These are phyloP conservation scores for Beauveria caledonica DNA, from an alignment of 2,329 filamentous ascomycete genomes.

Conservation along the genomic window DNA sequence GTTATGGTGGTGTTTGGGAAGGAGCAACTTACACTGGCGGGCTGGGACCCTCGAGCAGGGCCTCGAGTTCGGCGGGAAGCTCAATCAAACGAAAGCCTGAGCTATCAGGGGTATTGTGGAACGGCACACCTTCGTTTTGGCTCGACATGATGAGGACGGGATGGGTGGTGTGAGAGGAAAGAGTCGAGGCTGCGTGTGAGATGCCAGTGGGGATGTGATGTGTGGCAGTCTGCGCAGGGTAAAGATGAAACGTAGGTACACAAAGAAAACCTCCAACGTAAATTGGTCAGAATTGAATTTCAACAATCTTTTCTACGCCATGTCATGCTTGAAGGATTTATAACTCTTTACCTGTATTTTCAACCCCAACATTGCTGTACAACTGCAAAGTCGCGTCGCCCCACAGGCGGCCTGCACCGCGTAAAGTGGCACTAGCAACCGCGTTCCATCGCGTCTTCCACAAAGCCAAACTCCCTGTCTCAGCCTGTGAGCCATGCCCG, in stretches of 20 bases:
- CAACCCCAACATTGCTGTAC: background rate
- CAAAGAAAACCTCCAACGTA: too few relatives aligned
- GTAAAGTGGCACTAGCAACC: constrained; percentile 7
- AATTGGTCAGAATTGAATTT: background rate
- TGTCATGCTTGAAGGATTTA: too few relatives aligned
- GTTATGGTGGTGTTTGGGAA: background rate
- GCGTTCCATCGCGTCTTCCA: constrained; percentile 8
- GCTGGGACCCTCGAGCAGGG: constrained; percentile 44
- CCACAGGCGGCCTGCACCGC: background rate
- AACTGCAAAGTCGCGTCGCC: background rate
- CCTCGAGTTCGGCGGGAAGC: constrained; percentile 50
- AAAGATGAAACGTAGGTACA: too few relatives aligned
- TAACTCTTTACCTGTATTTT: background rate
- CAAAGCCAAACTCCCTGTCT: background rate
- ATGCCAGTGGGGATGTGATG: background rate
- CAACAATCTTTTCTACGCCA: background rate
- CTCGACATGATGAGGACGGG: constrained; percentile 30
- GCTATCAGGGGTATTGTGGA: constrained; percentile 41
- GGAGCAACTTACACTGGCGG: constrained; percentile 41
- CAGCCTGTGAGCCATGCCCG: background rate
- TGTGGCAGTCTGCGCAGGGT: background rate
- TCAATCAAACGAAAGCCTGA: constrained; percentile 53
- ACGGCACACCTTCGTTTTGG: constrained; percentile 39
- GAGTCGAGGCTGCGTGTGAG: background rate
- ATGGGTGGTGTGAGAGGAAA: background rate